Evolutionary conservation across 192 early-diverging fungal species (phyloP).

Genomic region (Geranomyces michiganensis): DNA sequence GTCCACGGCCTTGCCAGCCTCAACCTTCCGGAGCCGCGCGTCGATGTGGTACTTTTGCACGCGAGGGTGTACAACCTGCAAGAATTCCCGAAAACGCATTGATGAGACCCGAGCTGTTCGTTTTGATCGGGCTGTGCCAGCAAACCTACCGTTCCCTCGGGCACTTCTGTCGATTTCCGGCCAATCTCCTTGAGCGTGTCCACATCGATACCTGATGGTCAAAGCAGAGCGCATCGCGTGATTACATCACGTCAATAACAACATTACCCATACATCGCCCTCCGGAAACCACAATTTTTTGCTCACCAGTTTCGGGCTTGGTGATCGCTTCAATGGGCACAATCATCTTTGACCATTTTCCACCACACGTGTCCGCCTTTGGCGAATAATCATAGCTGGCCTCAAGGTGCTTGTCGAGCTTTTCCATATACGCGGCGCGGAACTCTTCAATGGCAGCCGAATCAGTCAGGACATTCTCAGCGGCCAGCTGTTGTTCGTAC

Average conservation of each 20-base stretch:
- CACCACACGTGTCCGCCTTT: constrained; percentile 61
- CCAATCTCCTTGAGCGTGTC: constrained; percentile 73
- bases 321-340: constrained; percentile 63
- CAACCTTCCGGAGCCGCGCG: constrained; percentile 71
- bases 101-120: not conserved
- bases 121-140: not conserved
- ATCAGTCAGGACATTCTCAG: constrained; percentile 23
- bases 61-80: constrained; percentile 68
- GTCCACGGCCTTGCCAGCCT: constrained; percentile 73
- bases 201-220: constrained; percentile 50
- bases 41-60: constrained; percentile 91
- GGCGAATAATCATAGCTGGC: constrained; percentile 64
- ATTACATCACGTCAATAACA: not conserved
- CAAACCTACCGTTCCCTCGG: constrained; percentile 60
- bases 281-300: constrained; percentile 1
- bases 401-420: constrained; percentile 64
- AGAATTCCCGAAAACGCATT: not conserved
- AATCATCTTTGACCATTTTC: constrained; percentile 80
- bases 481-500: constrained; percentile 80
- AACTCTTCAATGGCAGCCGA: constrained; percentile 55
- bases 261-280: too few relatives aligned
- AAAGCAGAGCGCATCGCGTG: not conserved
- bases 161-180: constrained; percentile 71
- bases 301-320: constrained; percentile 41
- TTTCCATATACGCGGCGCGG: constrained; percentile 59